A percentile compares a stretch with the other conserved stretches of the same genome.
Evolutionary conservation across 768 basidiomycete genomes (phyloP).

Genomic region (Suillus americanus): DNA sequence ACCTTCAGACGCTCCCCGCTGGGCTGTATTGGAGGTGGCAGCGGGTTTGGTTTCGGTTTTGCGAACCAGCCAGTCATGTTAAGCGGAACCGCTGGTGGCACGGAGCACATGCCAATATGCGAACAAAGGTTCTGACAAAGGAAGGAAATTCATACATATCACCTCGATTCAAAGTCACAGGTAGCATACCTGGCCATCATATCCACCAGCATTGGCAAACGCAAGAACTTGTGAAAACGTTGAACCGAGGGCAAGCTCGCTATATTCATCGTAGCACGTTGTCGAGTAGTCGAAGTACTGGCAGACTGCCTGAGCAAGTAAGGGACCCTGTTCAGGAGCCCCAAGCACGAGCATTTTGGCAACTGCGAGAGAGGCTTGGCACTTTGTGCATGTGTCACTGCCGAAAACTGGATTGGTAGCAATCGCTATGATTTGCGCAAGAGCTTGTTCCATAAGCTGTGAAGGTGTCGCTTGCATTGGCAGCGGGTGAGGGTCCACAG

Average conservation of each 20-base stretch:
- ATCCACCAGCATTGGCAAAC: conserved; percentile 45
- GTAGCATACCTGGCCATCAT: conserved; percentile 45
- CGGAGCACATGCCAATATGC: conserved; percentile 35
- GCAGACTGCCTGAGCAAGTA: conserved; percentile 42
- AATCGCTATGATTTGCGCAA: conserved; percentile 39
- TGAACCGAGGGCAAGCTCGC: conserved; percentile 37
- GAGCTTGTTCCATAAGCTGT: conserved; percentile 38
- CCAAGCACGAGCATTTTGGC: conserved; percentile 44
- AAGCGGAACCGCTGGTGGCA: conserved; percentile 40
- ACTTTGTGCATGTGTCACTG: conserved; percentile 38
- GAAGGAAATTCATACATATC: neutral
- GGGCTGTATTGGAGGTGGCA: conserved; percentile 40
- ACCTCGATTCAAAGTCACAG: neutral
- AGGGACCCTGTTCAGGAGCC: conserved; percentile 41
- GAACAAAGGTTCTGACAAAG: conserved; percentile 32
- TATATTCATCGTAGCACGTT: conserved; percentile 35
- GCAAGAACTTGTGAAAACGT: conserved; percentile 49
- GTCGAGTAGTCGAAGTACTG: conserved; percentile 39
- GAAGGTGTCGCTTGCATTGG: conserved; percentile 36
- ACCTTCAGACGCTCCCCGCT: conserved; percentile 48
- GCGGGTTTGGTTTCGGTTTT: conserved; percentile 48
- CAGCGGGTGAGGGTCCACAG: conserved; percentile 43
- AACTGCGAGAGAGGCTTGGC: conserved; percentile 38
- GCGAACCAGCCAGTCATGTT: conserved; percentile 50
- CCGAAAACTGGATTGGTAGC: conserved; percentile 36